Evolutionary conservation across 2,329 filamentous ascomycete genomes (phyloP), one percentile per base, ranked within the genome.

Genomic region (Gliomastix tumulicola): DNA sequence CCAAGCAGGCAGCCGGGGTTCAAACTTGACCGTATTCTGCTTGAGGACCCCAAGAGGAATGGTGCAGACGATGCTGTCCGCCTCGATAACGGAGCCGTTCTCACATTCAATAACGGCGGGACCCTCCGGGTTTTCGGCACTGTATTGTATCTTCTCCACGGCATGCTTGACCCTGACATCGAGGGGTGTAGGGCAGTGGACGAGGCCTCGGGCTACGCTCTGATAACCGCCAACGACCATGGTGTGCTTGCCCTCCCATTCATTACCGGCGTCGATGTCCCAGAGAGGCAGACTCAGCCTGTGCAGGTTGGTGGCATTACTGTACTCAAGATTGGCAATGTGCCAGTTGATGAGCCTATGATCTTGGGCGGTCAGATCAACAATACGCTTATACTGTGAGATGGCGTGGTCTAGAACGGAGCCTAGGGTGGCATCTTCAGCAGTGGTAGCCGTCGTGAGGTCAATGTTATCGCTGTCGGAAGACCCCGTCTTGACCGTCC

Each of bases 241-340:
- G 2, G 87, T 88, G 56, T 98, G 94, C 43, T 85, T 82, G 7
- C 92, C 92, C 57, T 96, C 89, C 66, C 94, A 98, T 55, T 98
- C 92, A 49, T 98, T 96, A 1, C 92, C 92, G 34, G 89, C 88
- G 54, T 98, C 94, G 50, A 98, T 88, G 58, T 98, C 94, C 87
- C 94, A 97, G 1, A 89, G 82, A 7, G 82, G 79, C 12, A 98
- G 75, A 57, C 90, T 97, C 15, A 98, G 74, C 44, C 84, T 83
- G 45, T 84, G 82, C 37, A 95, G 79, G 46, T 88, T 94, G 3
- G 82, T 86, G 3, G 92, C 92, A 57, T 97, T 98, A 44, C 90
- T 94, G 55, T 98, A 98, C 59, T 98, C 92, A 12, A 98, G 72
- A 54, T 98, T 98, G 45, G 94, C 94, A 57, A 96, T 84, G 59